A percentile compares a stretch with the other conserved stretches of the same genome.
These are phyloP conservation scores for Citrus sp. DNA, from an alignment of 345 rosid species.

Conservation along the genomic window DNA sequence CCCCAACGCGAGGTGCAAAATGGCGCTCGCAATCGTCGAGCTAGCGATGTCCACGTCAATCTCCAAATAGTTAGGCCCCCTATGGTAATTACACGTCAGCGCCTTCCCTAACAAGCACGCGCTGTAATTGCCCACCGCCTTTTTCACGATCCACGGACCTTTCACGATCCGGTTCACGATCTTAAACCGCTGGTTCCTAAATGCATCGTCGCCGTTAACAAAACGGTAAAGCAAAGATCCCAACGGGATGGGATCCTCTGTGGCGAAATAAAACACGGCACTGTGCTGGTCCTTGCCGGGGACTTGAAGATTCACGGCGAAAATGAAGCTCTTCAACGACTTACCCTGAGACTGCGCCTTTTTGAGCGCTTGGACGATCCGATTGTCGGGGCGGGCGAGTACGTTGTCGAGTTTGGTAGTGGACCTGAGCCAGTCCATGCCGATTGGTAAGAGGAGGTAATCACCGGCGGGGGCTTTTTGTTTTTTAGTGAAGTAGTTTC, in stretches of 20 bases:
- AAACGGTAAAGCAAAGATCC: slow-evolving; percentile 71
- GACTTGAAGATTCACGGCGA: slow-evolving; percentile 85
- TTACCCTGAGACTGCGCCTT: slow-evolving; percentile 54
- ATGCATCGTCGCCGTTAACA: slow-evolving; percentile 65
- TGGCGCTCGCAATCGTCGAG: slow-evolving; percentile 71
- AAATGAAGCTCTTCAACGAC: slow-evolving; percentile 63
- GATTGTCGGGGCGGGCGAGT: slow-evolving; percentile 76
- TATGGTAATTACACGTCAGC: slow-evolving; percentile 70
- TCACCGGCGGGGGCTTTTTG: slow-evolving; percentile 68
- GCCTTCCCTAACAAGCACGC: slow-evolving; percentile 89
- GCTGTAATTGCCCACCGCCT: slow-evolving; percentile 71
- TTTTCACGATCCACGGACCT: slow-evolving; percentile 89
- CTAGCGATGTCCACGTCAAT: slow-evolving; percentile 82
- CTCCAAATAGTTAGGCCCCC: slow-evolving; percentile 77
- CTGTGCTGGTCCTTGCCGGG: slow-evolving; percentile 86
- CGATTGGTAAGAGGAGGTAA: slow-evolving; percentile 74
- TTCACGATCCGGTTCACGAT: slow-evolving; percentile 86
- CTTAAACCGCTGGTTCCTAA: slow-evolving; percentile 83
- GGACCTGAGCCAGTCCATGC: slow-evolving; percentile 89
- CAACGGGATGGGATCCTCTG: slow-evolving; percentile 65
- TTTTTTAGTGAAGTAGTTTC: slow-evolving; percentile 46
- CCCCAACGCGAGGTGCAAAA: slow-evolving; percentile 72
- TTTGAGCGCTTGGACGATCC: slow-evolving; percentile 59
- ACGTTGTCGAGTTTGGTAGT: slow-evolving; percentile 63
- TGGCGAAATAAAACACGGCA: slow-evolving; percentile 81